Evolutionary conservation across 805 yeast genomes (phyloP).

Genomic region (Hanseniaspora opuntiae): DNA sequence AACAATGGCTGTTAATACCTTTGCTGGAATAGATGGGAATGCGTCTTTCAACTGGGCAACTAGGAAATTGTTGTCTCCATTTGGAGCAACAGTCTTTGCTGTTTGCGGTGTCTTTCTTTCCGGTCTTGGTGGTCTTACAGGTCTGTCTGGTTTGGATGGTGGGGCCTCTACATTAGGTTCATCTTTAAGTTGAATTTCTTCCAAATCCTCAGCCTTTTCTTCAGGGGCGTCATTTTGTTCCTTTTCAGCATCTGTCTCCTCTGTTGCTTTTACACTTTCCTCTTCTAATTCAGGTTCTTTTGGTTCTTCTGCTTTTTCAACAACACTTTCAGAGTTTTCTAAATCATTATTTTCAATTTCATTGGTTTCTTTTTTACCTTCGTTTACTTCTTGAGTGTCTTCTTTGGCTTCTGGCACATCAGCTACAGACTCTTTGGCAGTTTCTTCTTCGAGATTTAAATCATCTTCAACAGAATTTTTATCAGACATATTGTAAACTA

Average conservation of each 20-base stretch:
- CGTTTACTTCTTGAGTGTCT: neutral
- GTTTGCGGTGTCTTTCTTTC: slow-evolving; percentile 16
- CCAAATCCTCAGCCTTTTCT: neutral
- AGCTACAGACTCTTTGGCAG: neutral
- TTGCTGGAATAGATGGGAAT: slow-evolving; percentile 65
- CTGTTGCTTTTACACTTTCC: slow-evolving; percentile 13
- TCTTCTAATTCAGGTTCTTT: neutral
- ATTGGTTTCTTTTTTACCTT: neutral
- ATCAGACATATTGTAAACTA: neutral
- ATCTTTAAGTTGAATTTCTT: slow-evolving; percentile 1
- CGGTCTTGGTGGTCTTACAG: slow-evolving; percentile 17
- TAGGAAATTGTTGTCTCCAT: slow-evolving; percentile 18
- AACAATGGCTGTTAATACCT: slow-evolving; percentile 59
- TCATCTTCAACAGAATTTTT: neutral
- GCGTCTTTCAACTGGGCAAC: slow-evolving; percentile 60
- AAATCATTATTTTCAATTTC: neutral
- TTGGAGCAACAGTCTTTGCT: slow-evolving; percentile 3
- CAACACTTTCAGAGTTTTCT: neutral
- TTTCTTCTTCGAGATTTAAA: neutral
- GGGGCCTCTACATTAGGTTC: neutral
- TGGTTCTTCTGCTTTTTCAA: neutral
- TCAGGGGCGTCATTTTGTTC: slow-evolving; percentile 1
- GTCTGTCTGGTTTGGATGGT: slow-evolving; percentile 3
- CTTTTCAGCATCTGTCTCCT: slow-evolving; percentile 10
- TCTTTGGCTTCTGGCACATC: neutral